phyloP scores from a whole-genome alignment of 1,284 basidiomycete genomes.

The Ustilago shanxiensis region DNA sequence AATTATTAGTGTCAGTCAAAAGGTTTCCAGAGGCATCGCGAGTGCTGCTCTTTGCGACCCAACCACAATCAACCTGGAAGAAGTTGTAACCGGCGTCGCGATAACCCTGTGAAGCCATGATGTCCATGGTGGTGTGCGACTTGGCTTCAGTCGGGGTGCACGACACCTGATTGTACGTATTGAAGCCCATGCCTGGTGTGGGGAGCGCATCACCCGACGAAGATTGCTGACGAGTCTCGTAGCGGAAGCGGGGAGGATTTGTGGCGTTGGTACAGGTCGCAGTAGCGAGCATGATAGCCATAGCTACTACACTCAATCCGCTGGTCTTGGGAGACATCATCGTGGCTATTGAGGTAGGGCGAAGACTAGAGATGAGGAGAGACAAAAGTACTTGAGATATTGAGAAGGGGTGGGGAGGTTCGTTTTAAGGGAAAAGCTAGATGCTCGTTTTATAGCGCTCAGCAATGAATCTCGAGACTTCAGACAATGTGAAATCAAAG shows the following conservation, averaged over 20 bases:
- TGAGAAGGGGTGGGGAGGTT: too few species aligned
- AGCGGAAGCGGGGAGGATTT: conserved; percentile 1
- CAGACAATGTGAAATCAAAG: too few species aligned
- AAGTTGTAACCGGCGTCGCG: conserved; percentile 48
- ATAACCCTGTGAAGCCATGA: conserved; percentile 68
- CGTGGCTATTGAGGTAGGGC: background rate
- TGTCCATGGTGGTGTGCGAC: conserved; percentile 65
- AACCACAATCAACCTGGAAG: conserved; percentile 68
- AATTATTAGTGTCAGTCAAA: conserved; percentile 71
- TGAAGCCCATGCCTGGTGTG: conserved; percentile 61
- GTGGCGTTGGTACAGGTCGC: conserved; percentile 7
- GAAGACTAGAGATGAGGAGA: too few species aligned
- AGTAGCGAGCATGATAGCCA: conserved; percentile 13
- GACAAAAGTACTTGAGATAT: too few species aligned
- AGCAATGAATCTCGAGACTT: too few species aligned
- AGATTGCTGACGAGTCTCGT: conserved; percentile 9
- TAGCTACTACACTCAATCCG: conserved; percentile 6
- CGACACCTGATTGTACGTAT: conserved; percentile 67
- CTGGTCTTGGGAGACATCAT: conserved; percentile 12
- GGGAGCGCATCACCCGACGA: conserved; percentile 10
- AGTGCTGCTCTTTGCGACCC: conserved; percentile 69
- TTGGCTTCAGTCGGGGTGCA: conserved; percentile 63
- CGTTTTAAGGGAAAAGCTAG: too few species aligned
- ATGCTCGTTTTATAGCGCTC: too few species aligned
- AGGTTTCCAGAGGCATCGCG: conserved; percentile 72